Conservation (phyloP, 2,329 filamentous ascomycete species). For the Lomentospora prolificans region DNA sequence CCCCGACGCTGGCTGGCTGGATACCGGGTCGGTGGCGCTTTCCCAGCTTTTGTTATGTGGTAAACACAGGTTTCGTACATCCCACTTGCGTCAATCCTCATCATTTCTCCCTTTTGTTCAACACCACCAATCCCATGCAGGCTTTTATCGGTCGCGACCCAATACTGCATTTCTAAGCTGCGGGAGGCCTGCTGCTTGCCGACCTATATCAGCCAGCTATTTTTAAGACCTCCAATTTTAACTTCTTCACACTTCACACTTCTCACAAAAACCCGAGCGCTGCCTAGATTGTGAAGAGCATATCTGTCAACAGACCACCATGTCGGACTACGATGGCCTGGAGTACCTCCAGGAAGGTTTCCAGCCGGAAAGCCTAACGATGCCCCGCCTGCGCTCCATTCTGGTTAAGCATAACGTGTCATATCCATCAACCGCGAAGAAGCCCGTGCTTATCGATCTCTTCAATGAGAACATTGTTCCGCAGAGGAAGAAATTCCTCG, state of each 20-base stretch:
- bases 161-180: not conserved
- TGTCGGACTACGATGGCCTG: conserved; percentile 56
- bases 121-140: not conserved
- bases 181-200: not conserved
- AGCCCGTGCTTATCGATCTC: conserved; percentile 74
- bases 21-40: not conserved
- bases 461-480: conserved; percentile 73
- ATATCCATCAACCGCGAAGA: conserved; percentile 86
- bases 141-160: not conserved
- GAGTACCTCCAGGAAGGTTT: conserved; percentile 84
- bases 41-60: not conserved
- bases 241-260: not conserved
- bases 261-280: not conserved
- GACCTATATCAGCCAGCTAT: not conserved
- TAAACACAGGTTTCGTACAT: conserved; percentile 7
- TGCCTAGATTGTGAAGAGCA: not conserved
- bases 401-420: conserved; percentile 79
- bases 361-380: conserved; percentile 72
- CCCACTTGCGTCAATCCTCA: conserved; percentile 4
- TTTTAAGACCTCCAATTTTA: not conserved
- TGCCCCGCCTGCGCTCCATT: conserved; percentile 82
- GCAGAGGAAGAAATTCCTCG: conserved; percentile 66
- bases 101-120: not conserved
- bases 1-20: conserved; percentile 1
- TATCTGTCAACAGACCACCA: conserved; percentile 21